A percentile compares a stretch with the other conserved stretches of the same genome.
Evolutionary conservation across 2,329 filamentous ascomycete genomes (phyloP).

Genomic region (Aspergillus melleus): DNA sequence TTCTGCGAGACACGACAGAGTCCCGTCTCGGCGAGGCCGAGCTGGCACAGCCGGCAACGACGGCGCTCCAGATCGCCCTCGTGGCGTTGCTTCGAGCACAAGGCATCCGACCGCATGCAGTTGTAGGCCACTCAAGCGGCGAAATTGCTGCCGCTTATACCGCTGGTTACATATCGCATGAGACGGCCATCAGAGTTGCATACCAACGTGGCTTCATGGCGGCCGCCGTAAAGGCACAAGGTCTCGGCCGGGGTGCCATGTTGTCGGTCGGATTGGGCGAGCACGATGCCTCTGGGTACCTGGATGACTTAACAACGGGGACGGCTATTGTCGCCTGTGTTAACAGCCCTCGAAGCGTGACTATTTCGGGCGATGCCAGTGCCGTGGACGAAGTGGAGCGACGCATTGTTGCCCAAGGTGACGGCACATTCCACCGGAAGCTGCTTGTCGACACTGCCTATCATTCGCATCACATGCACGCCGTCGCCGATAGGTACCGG

Average conservation of each 20-base stretch:
- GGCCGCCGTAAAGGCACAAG: constrained; percentile 12
- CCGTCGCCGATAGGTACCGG: not conserved
- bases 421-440: constrained; percentile 7
- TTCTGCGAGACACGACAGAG: not conserved
- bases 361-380: constrained; percentile 5
- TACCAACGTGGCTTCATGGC: constrained; percentile 25
- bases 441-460: constrained; percentile 42
- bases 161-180: constrained; percentile 21
- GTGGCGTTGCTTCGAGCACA: constrained; percentile 29
- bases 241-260: constrained; percentile 22
- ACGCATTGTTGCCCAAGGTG: not conserved
- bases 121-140: constrained; percentile 34
- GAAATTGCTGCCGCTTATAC: constrained; percentile 37
- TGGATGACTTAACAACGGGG: not conserved
- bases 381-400: constrained; percentile 6
- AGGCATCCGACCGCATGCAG: constrained; percentile 24
- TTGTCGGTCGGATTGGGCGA: constrained; percentile 26
- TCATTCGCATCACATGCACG: constrained; percentile 43
- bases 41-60: constrained; percentile 27
- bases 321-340: constrained; percentile 1
- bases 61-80: constrained; percentile 33
- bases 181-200: constrained; percentile 25
- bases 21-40: not conserved
- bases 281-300: constrained; percentile 1
- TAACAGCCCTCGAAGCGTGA: constrained; percentile 9